Evolutionary conservation across 352 stramenopile species (phyloP).

Genomic region (Saprolegnia diclina): DNA sequence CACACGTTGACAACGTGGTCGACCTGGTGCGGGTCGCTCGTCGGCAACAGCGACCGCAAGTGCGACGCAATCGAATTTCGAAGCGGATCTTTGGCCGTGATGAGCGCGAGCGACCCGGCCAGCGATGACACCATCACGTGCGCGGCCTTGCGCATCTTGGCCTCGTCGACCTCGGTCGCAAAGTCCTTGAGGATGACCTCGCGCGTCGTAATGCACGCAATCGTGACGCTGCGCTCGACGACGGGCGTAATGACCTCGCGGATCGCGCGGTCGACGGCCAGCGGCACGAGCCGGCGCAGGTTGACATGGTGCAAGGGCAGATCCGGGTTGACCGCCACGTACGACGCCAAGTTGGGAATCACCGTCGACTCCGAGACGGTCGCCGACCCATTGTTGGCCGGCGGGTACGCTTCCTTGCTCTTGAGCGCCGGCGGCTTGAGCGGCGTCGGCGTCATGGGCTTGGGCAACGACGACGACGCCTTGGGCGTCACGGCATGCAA

Average conservation of each 20-base stretch:
- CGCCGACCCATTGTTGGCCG: neutral
- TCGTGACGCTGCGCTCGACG: constrained; percentile 97
- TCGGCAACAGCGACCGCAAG: constrained; percentile 89
- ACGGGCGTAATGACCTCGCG: constrained; percentile 98
- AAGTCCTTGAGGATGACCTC: constrained; percentile 99
- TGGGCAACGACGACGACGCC: constrained; percentile 30
- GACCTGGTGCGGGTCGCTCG: constrained; percentile 87
- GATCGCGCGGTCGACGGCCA: constrained; percentile 97
- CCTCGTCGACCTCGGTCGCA: constrained; percentile 91
- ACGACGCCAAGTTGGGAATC: constrained; percentile 97
- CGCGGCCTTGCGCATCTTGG: constrained; percentile 96
- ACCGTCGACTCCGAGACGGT: constrained; percentile 88
- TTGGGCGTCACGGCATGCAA: constrained; percentile 48
- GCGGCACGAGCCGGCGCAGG: constrained; percentile 92
- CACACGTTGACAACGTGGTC: constrained; percentile 97
- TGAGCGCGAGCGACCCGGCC: constrained; percentile 95
- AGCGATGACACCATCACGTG: constrained; percentile 98
- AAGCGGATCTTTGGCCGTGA: constrained; percentile 97
- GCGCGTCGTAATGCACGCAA: constrained; percentile 97
- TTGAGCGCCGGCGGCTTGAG: constrained; percentile 34
- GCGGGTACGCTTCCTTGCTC: constrained; percentile 19
- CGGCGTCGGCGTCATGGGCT: constrained; percentile 46
- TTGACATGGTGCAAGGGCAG: constrained; percentile 92
- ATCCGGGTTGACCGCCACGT: constrained; percentile 96
- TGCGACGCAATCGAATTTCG: constrained; percentile 97